Conservation (phyloP, 1,284 basidiomycete species). For the Gomphus sp. region DNA sequence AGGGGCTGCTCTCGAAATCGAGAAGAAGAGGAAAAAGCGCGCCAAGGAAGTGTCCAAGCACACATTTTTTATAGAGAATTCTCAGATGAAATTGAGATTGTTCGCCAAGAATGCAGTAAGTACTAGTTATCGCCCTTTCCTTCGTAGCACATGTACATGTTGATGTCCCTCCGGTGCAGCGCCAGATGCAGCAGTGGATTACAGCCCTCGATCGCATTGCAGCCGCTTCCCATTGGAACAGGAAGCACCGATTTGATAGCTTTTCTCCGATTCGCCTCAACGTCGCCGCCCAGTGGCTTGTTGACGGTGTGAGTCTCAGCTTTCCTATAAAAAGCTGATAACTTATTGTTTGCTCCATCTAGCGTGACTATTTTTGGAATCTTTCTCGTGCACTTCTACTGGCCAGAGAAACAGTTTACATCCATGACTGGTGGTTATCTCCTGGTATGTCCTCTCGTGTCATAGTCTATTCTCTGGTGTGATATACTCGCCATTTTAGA, state of each 20-base stretch:
- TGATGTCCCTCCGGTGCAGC: constrained; percentile 30
- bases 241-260: constrained; percentile 83
- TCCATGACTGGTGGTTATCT: constrained; percentile 95
- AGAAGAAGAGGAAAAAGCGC: constrained; percentile 34
- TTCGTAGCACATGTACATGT: neutral
- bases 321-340: neutral
- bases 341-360: neutral
- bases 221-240: constrained; percentile 70
- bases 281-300: constrained; percentile 95
- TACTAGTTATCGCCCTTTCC: neutral
- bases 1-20: constrained; percentile 18
- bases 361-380: constrained; percentile 98
- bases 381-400: constrained; percentile 88
- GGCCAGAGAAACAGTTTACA: constrained; percentile 85
- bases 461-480: neutral
- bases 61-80: constrained; percentile 90
- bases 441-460: constrained; percentile 42
- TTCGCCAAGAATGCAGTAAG: constrained; percentile 81
- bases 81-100: constrained; percentile 84
- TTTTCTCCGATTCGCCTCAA: constrained; percentile 93
- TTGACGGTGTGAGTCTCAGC: constrained; percentile 74
- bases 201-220: constrained; percentile 84
- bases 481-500: constrained; percentile 33
- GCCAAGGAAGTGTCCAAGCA: constrained; percentile 71
- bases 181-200: constrained; percentile 98